Conservation (phyloP, 129 eudicot genomes). For the Tanacetum coccineum region DNA sequence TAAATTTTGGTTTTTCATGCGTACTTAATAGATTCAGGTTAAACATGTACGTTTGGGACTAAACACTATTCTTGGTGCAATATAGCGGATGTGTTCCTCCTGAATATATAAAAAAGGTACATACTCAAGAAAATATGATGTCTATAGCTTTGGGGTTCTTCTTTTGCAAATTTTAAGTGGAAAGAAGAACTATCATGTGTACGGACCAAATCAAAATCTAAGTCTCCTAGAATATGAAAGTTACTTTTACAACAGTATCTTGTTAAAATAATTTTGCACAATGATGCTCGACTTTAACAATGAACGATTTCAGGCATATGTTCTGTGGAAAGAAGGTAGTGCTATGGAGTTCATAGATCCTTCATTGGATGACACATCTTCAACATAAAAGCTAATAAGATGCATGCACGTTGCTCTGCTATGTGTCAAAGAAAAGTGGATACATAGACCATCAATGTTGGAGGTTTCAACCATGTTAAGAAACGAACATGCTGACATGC, state of each 20-base stretch:
- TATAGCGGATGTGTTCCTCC: conserved; percentile 57
- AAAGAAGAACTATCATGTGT: conserved; percentile 23
- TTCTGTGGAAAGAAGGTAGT: conserved; percentile 22
- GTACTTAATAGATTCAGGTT: no score
- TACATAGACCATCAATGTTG: conserved; percentile 25
- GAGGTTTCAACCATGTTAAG: conserved; percentile 23
- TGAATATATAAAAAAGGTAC: conserved; percentile 38
- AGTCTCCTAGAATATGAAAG: conserved; percentile 29
- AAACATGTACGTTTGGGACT: no score
- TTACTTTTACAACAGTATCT: neutral
- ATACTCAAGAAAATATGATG: conserved; percentile 50
- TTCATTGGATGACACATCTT: conserved; percentile 27
- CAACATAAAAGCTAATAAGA: conserved; percentile 17
- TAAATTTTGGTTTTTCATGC: no score
- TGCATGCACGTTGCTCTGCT: conserved; percentile 24
- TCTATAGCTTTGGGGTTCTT: conserved; percentile 53
- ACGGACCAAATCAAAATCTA: conserved; percentile 28
- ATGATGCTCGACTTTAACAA: neutral
- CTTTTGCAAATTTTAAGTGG: conserved; percentile 47
- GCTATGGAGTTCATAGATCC: conserved; percentile 27
- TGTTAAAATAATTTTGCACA: neutral
- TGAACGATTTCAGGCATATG: conserved; percentile 27
- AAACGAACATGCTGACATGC: conserved; percentile 13
- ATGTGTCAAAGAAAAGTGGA: conserved; percentile 29
- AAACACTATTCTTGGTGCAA: neutral